Evolutionary conservation across 1,139 yeast genomes (phyloP).

Genomic region (Pichia sp.): DNA sequence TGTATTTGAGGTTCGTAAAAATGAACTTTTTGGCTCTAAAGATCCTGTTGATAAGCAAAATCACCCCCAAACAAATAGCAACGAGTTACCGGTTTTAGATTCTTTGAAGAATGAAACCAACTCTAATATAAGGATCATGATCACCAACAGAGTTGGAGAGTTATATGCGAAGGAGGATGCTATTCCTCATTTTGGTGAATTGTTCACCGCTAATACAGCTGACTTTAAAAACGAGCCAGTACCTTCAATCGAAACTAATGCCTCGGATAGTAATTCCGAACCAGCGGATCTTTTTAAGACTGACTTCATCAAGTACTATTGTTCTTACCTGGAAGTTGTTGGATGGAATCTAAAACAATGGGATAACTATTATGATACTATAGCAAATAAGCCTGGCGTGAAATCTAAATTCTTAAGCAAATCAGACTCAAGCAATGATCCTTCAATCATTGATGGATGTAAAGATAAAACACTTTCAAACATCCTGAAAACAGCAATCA

Average conservation of each 20-base stretch:
- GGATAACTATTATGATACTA: slow-evolving; percentile 55
- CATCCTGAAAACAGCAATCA: slow-evolving; percentile 33
- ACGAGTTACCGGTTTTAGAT: neutral
- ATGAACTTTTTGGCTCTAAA: slow-evolving; percentile 13
- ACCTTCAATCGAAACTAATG: neutral
- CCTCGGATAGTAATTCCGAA: neutral
- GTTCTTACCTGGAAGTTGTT: slow-evolving; percentile 62
- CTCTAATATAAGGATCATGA: slow-evolving; percentile 45
- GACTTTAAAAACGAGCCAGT: neutral
- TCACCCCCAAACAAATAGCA: neutral
- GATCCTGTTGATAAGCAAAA: neutral
- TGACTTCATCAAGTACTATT: slow-evolving; percentile 53
- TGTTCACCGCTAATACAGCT: slow-evolving; percentile 37
- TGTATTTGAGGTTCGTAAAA: slow-evolving; percentile 59
- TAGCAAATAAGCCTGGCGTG: slow-evolving; percentile 11
- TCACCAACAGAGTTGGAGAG: slow-evolving; percentile 85
- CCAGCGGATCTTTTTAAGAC: slow-evolving; percentile 13
- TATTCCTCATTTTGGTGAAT: slow-evolving; percentile 88
- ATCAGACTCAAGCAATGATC: neutral
- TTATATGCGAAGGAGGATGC: slow-evolving; percentile 72
- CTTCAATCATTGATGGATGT: slow-evolving; percentile 5
- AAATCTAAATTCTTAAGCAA: neutral
- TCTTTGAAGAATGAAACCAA: neutral
- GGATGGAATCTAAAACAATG: slow-evolving; percentile 76
- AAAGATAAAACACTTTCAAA: slow-evolving; percentile 2